phyloP scores from a whole-genome alignment of 139 green algal species.

The Chlamydomonas incerta region DNA sequence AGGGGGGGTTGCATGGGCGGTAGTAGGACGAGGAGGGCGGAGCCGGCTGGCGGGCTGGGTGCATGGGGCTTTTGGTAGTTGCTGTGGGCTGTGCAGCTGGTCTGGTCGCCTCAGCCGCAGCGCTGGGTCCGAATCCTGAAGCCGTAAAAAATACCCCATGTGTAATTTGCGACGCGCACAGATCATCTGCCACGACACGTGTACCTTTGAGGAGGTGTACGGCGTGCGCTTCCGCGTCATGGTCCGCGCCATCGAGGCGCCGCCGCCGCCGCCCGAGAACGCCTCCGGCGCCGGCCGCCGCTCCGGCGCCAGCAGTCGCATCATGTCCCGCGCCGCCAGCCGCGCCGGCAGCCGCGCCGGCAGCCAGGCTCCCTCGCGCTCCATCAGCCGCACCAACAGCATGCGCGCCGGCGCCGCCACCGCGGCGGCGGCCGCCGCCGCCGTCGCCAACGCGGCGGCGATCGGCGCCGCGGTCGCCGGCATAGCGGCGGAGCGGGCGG shows the following conservation, averaged over 20 bases:
- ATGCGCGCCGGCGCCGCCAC: background rate
- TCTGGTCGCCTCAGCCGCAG: too few relatives aligned
- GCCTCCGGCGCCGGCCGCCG: background rate
- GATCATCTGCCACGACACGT: conserved; percentile 44
- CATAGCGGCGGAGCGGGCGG: too few relatives aligned
- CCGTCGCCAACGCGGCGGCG: too few relatives aligned
- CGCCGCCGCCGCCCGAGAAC: background rate
- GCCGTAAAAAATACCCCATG: too few relatives aligned
- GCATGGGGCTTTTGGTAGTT: too few relatives aligned
- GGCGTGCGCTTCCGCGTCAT: conserved; percentile 54
- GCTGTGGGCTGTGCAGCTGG: too few relatives aligned
- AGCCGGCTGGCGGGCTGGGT: too few relatives aligned
- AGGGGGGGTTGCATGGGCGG: too few relatives aligned
- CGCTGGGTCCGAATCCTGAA: too few relatives aligned
- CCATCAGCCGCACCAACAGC: background rate
- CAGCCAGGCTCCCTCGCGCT: background rate
- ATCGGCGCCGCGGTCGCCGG: too few relatives aligned
- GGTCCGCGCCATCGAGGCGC: conserved; percentile 1
- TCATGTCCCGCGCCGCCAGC: background rate
- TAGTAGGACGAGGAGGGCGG: too few relatives aligned
- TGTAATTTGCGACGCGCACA: background rate
- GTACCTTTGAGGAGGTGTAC: conserved; percentile 56
- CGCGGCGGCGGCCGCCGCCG: too few relatives aligned
- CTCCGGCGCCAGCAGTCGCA: background rate
- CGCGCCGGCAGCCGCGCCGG: background rate